These are phyloP conservation scores for Diaporthe eres DNA, from an alignment of 2,329 filamentous ascomycete genomes.

Conservation along the genomic window DNA sequence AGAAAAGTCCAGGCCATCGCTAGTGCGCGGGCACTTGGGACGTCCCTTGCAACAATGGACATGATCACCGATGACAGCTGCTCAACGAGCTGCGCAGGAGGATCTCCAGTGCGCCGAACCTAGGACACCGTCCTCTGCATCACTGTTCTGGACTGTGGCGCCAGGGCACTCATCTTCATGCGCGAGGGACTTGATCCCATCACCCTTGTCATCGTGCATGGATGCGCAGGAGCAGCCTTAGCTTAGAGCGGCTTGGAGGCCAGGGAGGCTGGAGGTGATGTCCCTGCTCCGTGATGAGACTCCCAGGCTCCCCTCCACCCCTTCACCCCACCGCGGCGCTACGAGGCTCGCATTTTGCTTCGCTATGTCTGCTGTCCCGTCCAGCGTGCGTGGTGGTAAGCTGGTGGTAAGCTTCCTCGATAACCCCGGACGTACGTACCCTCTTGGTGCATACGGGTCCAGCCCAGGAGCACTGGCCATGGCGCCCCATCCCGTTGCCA, in stretches of 20 bases:
- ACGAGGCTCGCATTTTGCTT: constrained; percentile 28
- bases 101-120: not conserved
- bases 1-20: constrained; percentile 12
- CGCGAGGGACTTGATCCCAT: constrained; percentile 17
- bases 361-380: not conserved
- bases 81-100: not conserved
- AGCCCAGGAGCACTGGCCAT: constrained; percentile 31
- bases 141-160: constrained; percentile 26
- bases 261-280: constrained; percentile 37
- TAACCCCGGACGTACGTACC: constrained; percentile 25
- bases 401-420: constrained; percentile 38
- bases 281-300: constrained; percentile 29
- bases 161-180: constrained; percentile 33
- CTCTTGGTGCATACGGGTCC: constrained; percentile 18
- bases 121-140: constrained; percentile 10
- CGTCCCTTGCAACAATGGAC: constrained; percentile 7
- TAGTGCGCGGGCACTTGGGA: constrained; percentile 30
- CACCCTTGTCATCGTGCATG: constrained; percentile 39
- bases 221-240: constrained; percentile 51
- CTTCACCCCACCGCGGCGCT: constrained; percentile 34
- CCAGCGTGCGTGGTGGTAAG: constrained; percentile 31
- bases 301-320: constrained; percentile 9
- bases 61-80: constrained; percentile 18
- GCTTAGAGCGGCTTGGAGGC: constrained; percentile 58
- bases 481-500: constrained; percentile 1